Base-by-base conservation (phyloP, 2,329 filamentous ascomycete genomes). In the Leptographium flavum region DNA sequence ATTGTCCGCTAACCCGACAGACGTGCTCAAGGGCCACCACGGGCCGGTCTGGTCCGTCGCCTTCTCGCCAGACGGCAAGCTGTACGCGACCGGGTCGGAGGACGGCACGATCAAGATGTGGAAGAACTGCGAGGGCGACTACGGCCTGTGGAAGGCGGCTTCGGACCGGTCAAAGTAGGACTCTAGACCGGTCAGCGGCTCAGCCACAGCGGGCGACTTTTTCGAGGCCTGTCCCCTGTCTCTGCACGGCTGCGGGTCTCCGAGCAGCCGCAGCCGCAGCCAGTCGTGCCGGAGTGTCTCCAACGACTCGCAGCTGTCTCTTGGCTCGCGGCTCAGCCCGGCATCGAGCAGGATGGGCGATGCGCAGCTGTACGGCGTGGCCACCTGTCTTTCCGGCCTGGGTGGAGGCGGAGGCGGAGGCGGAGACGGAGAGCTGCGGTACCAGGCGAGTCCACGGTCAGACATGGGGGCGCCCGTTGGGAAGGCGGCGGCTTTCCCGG, bases 51-150 rank as follows among this genome's bases (percentile, higher is more conserved):
- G 92, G 92, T 94, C 87, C 6, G 80, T 93, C 48, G 82, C 83
- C 46, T 98, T 94, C 63, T 92, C 88, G 0, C 92, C 92, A 0
- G 92, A 98, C 57, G 88, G 88, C 39, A 95, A 94, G 60, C 69
- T 98, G 8, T 98, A 96, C 59, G 92, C 88, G 2, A 98, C 92
- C 2, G 92, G 86, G 27, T 95, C 88, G 41, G 92, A 98, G 60
- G 92, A 98, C 57, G 92, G 92, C 35, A 98, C 92, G 0, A 93
- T 98, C 62, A 98, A 98, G 66, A 70, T 98, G 69, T 81, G 77
- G 77, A 81, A 81, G 65, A 81, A 81, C 52, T 81, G 76, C 48
- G 73, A 78, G 6, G 77, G 76, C 1, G 73, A 70, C 47, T 81
- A 79, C 47, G 77, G 77, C 2, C 67, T 81, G 32, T 81, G 77